Base-by-base conservation (phyloP, 2,329 filamentous ascomycete genomes). In the Chaetomiaceae sp. region DNA sequence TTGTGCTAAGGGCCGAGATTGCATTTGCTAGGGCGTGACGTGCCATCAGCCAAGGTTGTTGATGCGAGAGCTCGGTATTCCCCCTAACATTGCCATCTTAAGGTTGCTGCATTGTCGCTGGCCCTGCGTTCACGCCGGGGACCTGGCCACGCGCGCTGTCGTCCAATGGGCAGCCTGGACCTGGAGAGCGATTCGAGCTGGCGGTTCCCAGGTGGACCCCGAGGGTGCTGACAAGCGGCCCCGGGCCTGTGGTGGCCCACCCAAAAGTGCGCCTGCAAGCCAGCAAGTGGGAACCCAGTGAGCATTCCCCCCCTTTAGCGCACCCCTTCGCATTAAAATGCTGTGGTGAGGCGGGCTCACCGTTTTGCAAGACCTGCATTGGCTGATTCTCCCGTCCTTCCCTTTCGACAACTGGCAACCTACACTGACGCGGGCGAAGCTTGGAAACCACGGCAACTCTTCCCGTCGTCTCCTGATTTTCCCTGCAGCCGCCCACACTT, bases 241-340 rank as follows among this genome's bases (percentile, higher is more conserved):
- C 29, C 17, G 9, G 33, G 42, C 36, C 39, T 42, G 34, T 47
- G 34, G 30, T 20, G 15, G 37, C 35, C 46, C 49, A 38, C 44
- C 44, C 47, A 48, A 17, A 17, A 12, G 27, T 33, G 18, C 33
- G 38, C 20, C 9, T n/a, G n/a, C n/a, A n/a, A n/a, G n/a, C n/a
- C n/a, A n/a, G n/a, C 35, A 27, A 48, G 46, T 49, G 50, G 47
- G 40, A 42, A 47, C 38, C 15, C 11, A n/a, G n/a, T n/a, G n/a
- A n/a, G n/a, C n/a, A n/a, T n/a, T n/a, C 45, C 34, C 37, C 42
- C 51, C 48, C 47, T 43, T 49, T 54, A 29, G 14, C 22, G 32
- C n/a, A 32, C 44, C 47, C 42, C 40, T 38, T 42, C 51, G 47
- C 46, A 45, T 52, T 38, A 53, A 51, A 50, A 52, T 45, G 48